A percentile compares a stretch with the other conserved stretches of the same genome.
These are phyloP conservation scores for Skeletonema grethae DNA, from an alignment of 108 stramenopile species.

Conservation along the genomic window DNA sequence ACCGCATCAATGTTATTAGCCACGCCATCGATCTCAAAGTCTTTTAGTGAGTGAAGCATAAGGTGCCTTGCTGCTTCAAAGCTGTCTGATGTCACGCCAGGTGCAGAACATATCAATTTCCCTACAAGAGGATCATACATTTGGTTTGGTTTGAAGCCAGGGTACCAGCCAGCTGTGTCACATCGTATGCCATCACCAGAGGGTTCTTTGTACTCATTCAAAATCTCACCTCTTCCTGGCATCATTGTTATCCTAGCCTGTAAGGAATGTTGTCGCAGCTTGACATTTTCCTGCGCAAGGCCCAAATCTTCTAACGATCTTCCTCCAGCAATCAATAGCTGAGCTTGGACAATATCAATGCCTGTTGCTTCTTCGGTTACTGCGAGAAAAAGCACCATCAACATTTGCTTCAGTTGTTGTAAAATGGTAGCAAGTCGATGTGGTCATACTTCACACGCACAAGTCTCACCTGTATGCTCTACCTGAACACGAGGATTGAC, in stretches of 20 bases:
- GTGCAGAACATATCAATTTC: slow-evolving; percentile 80
- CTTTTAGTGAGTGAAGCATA: slow-evolving; percentile 58
- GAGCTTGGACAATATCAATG: slow-evolving; percentile 84
- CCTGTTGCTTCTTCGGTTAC: slow-evolving; percentile 86
- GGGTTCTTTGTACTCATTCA: slow-evolving; percentile 57
- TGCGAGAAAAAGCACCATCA: background rate
- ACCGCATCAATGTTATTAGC: slow-evolving; percentile 65
- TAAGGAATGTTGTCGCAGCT: slow-evolving; percentile 58
- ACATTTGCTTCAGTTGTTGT: background rate
- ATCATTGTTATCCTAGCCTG: slow-evolving; percentile 85
- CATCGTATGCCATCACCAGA: slow-evolving; percentile 72
- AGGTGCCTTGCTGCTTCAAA: slow-evolving; percentile 53
- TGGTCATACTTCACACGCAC: background rate
- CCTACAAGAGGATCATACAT: slow-evolving; percentile 84
- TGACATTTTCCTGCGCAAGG: slow-evolving; percentile 47
- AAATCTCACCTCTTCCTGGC: slow-evolving; percentile 60
- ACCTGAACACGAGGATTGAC: slow-evolving; percentile 90
- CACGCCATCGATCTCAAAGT: slow-evolving; percentile 73
- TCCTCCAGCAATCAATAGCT: slow-evolving; percentile 75
- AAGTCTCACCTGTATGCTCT: slow-evolving; percentile 71
- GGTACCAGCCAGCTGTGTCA: slow-evolving; percentile 55
- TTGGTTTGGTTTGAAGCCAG: slow-evolving; percentile 64
- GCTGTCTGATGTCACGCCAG: slow-evolving; percentile 52
- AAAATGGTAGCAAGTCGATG: background rate
- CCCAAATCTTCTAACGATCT: slow-evolving; percentile 71